A percentile compares a stretch with the other conserved stretches of the same genome.
phyloP scores from a whole-genome alignment of 768 basidiomycete species.

The Postia placenta region DNA sequence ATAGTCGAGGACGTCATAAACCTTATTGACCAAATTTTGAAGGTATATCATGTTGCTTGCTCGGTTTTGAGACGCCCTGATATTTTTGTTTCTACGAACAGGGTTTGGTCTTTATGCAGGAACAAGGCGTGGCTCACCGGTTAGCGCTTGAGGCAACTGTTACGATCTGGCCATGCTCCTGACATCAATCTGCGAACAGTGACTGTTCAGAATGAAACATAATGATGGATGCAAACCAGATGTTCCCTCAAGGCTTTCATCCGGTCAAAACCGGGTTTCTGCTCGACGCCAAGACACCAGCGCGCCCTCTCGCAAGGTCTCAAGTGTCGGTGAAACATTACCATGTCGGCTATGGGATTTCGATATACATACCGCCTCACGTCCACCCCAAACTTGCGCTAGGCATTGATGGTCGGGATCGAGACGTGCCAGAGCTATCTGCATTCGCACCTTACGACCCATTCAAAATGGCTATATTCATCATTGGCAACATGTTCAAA shows the following conservation, averaged over 20 bases:
- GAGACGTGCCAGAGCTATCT: conserved; percentile 19
- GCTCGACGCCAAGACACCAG: not conserved
- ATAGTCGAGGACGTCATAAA: conserved; percentile 16
- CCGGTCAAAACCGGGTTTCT: not conserved
- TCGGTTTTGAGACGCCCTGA: not conserved
- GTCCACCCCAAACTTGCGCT: conserved; percentile 6
- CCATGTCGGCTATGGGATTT: conserved; percentile 11
- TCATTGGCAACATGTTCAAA: conserved; percentile 20
- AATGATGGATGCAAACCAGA: conserved; percentile 13
- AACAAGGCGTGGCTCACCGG: conserved; percentile 16
- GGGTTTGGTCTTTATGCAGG: conserved; percentile 17
- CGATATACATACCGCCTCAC: conserved; percentile 1
- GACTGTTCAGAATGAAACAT: conserved; percentile 14
- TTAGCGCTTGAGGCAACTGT: not conserved
- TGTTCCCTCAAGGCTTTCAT: conserved; percentile 18
- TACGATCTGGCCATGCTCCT: not conserved
- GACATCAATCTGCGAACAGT: conserved; percentile 2
- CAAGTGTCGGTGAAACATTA: conserved; percentile 8
- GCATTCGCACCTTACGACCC: conserved; percentile 20
- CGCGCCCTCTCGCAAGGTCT: not conserved
- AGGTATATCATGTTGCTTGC: conserved; percentile 13
- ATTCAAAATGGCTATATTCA: conserved; percentile 25
- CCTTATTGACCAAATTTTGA: conserved; percentile 12
- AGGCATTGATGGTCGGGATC: conserved; percentile 11
- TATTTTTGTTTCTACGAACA: not conserved